Base-by-base conservation (phyloP, 768 basidiomycete species). In the Podaxis pistillaris region DNA sequence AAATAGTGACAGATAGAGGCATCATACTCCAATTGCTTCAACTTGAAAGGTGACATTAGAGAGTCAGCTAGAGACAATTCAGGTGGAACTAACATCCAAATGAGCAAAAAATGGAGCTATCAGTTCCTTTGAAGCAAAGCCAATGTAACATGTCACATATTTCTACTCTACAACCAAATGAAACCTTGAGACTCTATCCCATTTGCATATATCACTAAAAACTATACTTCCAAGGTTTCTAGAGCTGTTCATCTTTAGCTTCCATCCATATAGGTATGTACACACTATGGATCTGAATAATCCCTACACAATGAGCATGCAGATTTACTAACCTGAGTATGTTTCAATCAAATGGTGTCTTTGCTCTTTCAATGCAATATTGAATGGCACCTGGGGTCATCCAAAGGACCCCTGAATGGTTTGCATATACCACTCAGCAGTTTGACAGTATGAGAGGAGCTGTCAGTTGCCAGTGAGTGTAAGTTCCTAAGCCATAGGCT, bases 401-500 rank as follows among this genome's bases (percentile, higher is more conserved):
- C 82, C 79, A 72, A 82, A 84, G 1, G 77, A 77, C 7, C 79
- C 79, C 63, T 82, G 81, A 6, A 84, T 54, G 4, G 68, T 63
- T 1, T 71, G 71, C 73, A 79, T 83, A 0, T 82, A 82, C 84
- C 81, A 85, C 65, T 85, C 81, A 9, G 80, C 81, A 0, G 81
- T 78, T 66, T 85, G 82, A 1, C 75, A 67, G 62, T 70, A 82
- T 2, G 79, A 81, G 0, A 83, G 68, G 0, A 84, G 72, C 63
- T 83, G 68, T 0, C 68, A 56, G 66, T 83, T 72, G 58, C 73
- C 75, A 1, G 49, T 67, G 33, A 77, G 50, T 0, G 64, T 13
- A 30, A 70, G 64, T 4, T 68, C 66, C 6, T 70, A 67, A 22
- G 74, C 69, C 2, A 56, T 52, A 6, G 33, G n/a, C 53, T 69